A percentile compares a stretch with the other conserved stretches of the same genome.
Evolutionary conservation across 1,284 basidiomycete genomes (phyloP).

Genomic region (Peniophora sp.): DNA sequence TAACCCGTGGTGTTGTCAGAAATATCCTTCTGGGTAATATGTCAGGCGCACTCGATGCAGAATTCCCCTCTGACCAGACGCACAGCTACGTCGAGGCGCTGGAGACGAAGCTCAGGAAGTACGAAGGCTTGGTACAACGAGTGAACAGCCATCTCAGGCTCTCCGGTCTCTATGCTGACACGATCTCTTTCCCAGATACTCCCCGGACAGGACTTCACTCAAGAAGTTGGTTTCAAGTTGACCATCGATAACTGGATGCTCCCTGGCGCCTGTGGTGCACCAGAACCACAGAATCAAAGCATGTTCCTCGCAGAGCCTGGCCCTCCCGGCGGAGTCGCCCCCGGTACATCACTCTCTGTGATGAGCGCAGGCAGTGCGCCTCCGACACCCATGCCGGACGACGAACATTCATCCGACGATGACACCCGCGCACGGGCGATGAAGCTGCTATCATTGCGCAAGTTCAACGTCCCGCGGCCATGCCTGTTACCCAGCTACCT

Average conservation of each 20-base stretch:
- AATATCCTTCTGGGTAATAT: no score
- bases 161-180: background rate
- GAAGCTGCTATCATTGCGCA: slow-evolving; percentile 28
- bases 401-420: slow-evolving; percentile 25
- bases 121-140: background rate
- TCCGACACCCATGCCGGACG: slow-evolving; percentile 11
- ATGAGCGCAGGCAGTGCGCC: background rate
- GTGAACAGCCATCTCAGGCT: background rate
- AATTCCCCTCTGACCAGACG: no score
- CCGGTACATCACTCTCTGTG: background rate
- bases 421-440: slow-evolving; percentile 10
- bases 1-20: background rate
- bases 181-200: background rate
- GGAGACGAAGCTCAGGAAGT: background rate
- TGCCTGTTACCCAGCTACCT: background rate
- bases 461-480: background rate
- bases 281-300: background rate
- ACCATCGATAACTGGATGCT: slow-evolving; percentile 7
- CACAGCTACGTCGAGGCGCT: slow-evolving; percentile 1
- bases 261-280: background rate
- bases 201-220: background rate
- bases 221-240: background rate
- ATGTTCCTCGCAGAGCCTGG: background rate
- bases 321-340: background rate
- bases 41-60: no score